Conservation (phyloP, 2,329 filamentous ascomycete species). For the Cercospora sp. region DNA sequence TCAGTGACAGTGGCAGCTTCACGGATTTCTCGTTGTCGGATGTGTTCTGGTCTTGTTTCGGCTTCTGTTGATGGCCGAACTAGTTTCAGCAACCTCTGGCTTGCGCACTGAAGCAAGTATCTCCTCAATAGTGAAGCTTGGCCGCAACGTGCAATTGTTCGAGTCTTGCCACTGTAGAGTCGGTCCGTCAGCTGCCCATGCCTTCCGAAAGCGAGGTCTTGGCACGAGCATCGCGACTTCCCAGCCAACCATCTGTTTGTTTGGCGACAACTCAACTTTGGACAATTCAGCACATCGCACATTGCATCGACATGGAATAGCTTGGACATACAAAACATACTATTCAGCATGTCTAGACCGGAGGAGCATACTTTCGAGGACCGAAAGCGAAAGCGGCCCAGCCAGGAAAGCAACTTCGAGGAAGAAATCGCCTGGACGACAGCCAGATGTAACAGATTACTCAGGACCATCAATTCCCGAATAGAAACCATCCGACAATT, state of each 20-base stretch:
- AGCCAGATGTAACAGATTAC: conserved; percentile 25
- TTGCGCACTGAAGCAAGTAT: not conserved
- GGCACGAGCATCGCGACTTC: not conserved
- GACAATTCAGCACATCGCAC: not conserved
- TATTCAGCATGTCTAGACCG: conserved; percentile 7
- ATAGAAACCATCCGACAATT: conserved; percentile 21
- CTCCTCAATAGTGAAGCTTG: not conserved
- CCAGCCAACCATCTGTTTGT: conserved; percentile 7
- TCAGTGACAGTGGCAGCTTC: too few relatives aligned
- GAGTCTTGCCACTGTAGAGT: not conserved
- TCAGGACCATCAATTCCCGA: conserved; percentile 25
- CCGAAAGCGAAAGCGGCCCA: conserved; percentile 15
- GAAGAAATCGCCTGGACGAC: conserved; percentile 29
- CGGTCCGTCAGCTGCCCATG: not conserved
- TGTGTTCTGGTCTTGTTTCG: not conserved
- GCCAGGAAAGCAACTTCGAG: conserved; percentile 12
- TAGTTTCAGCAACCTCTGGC: not conserved
- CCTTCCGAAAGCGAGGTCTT: not conserved
- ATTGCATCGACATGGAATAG: conserved; percentile 7
- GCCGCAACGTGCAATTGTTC: not conserved
- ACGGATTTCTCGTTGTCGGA: not conserved
- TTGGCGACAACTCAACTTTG: not conserved
- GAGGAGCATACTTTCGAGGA: not conserved
- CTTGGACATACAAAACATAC: conserved; percentile 5
- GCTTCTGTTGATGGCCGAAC: not conserved